Evolutionary conservation across 2,329 filamentous ascomycete genomes (phyloP), one percentile per base, ranked within the genome.

Genomic region (Aspergillus flavus): DNA sequence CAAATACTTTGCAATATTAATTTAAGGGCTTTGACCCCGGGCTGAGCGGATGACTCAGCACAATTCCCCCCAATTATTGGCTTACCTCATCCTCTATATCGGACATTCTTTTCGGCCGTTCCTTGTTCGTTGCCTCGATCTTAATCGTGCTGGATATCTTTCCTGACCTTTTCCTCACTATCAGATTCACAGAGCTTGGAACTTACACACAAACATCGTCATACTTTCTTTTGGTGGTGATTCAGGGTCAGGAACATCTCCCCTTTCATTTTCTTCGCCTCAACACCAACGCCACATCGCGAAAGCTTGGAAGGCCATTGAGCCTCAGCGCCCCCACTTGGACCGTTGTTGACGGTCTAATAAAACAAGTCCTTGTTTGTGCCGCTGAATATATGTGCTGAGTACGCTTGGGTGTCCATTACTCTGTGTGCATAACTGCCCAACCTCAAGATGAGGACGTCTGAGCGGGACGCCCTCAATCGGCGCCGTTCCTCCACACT

Each of bases 401-500:
- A 52, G 30, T 11, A n/a, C 28, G 19, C 9, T 32, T 30, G 28
- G 28, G 28, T 11, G 16, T n/a, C 28, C 30, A 32, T 52, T 19
- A 52, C 16, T 11, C 26, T 19, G 26, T 19, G 26, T 32, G 26
- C 12, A 19, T 21, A 52, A n/a, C 19, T 32, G 28, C 48, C 28
- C 12, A 19, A 16, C 19, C 6, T 34, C 12, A 61, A 57, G 21
- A 78, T 78, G 76, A 72, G 67, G 58, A 66, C 67, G 53, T 64
- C 72, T 10, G 76, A 77, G 53, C 69, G 66, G 10, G 64, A 68
- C 16, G 69, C 68, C 58, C 72, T 81, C 56, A 69, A 73, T 46
- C 76, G 78, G 62, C 79, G 79, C 48, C 72, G 72, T 58, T 81
- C 79, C 36, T 81, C 79, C 6, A 82, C 78, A 4, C 76, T 80